A percentile compares a stretch with the other conserved stretches of the same genome.
Conservation (phyloP, 257 asterid species). For the Primulina eburnea region DNA sequence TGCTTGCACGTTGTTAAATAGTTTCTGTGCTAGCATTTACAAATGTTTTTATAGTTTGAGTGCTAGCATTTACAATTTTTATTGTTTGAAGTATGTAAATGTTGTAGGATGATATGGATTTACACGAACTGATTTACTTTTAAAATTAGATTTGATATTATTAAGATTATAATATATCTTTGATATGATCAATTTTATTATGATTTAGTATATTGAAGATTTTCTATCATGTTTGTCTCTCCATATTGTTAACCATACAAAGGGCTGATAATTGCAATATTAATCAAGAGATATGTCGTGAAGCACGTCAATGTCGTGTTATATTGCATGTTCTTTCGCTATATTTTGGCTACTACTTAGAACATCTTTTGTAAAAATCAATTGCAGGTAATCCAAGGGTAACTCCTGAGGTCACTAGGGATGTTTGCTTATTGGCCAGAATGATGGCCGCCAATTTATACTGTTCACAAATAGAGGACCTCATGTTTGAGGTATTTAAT, state of each 20-base stretch:
- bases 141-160: too few species aligned
- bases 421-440: slow-evolving; percentile 55
- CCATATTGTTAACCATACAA: not conserved
- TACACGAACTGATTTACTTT: not conserved
- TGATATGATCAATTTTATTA: not conserved
- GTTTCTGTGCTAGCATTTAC: not conserved
- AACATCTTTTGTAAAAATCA: not conserved
- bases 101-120: not conserved
- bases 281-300: not conserved
- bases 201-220: not conserved
- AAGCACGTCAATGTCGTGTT: not conserved
- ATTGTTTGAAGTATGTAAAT: not conserved
- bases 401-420: slow-evolving; percentile 58
- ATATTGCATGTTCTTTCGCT: not conserved
- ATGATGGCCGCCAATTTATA: slow-evolving; percentile 73
- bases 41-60: not conserved
- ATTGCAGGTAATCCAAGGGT: slow-evolving; percentile 59
- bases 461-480: slow-evolving; percentile 89
- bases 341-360: not conserved
- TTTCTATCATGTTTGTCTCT: not conserved
- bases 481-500: slow-evolving; percentile 80
- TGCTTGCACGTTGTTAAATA: not conserved
- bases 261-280: not conserved
- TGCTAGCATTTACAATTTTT: not conserved
- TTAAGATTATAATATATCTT: too few species aligned